Percentiles rank a stretch among this genome's conserved stretches.
These are phyloP conservation scores for Podaxis mareebaensis DNA, from an alignment of 768 basidiomycete species.

Conservation along the genomic window DNA sequence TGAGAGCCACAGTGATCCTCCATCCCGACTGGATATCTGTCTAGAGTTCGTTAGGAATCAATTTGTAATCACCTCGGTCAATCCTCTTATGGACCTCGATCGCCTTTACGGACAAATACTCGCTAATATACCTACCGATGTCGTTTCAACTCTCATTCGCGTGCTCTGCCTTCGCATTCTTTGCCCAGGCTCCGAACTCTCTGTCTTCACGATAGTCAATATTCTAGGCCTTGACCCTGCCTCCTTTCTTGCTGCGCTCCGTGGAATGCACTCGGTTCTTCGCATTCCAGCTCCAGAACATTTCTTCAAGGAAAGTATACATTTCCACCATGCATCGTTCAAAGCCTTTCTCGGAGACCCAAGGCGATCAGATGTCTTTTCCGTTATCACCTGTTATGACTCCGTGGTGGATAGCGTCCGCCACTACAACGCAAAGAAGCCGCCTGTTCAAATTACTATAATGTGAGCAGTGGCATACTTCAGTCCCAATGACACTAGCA, in stretches of 20 bases:
- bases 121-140: not conserved
- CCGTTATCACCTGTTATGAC: not conserved
- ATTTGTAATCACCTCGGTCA: not conserved
- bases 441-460: not conserved
- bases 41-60: not conserved
- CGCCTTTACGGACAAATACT: not conserved
- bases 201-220: not conserved
- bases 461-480: not conserved
- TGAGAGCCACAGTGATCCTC: not conserved
- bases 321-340: not conserved
- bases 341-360: not conserved
- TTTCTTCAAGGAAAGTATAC: not conserved
- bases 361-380: not conserved
- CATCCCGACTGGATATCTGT: not conserved
- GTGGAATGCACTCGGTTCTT: not conserved
- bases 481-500: not conserved
- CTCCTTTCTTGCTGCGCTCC: not conserved
- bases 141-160: not conserved
- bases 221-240: not conserved
- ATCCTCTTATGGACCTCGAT: not conserved
- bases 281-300: not conserved
- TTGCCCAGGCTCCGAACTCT: constrained; percentile 2
- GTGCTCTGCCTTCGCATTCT: constrained; percentile 1
- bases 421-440: not conserved
- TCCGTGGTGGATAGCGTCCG: not conserved